Evolutionary conservation across 2,329 filamentous ascomycete genomes (phyloP).

Genomic region (Dactylellina haptotyla): DNA sequence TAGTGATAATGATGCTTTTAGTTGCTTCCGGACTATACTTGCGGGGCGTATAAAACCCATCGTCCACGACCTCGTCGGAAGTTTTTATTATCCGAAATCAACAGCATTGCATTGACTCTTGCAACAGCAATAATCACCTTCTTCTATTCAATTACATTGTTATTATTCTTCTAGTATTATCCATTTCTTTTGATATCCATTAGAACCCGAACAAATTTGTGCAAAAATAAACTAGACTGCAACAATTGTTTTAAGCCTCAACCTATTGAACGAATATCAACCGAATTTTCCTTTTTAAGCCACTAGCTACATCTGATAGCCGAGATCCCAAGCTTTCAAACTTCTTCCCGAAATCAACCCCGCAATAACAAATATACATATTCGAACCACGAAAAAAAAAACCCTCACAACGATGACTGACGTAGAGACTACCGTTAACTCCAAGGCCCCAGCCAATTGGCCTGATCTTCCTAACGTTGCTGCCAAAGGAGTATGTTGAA

Average conservation of each 20-base stretch:
- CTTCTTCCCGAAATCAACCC: neutral
- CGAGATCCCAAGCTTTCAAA: neutral
- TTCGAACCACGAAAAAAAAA: constrained; percentile 2
- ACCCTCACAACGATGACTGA: constrained; percentile 17
- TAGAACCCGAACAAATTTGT: too few relatives aligned
- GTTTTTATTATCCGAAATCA: neutral
- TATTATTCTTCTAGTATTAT: too few relatives aligned
- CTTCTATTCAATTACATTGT: too few relatives aligned
- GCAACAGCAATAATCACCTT: too few relatives aligned
- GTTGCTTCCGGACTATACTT: constrained; percentile 7
- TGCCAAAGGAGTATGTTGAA: constrained; percentile 38
- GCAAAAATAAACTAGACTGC: too few relatives aligned
- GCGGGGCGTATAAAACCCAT: neutral
- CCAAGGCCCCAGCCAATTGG: constrained; percentile 15
- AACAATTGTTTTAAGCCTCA: too few relatives aligned
- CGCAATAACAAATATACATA: constrained; percentile 1
- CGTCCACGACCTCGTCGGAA: constrained; percentile 1
- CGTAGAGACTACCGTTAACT: constrained; percentile 13
- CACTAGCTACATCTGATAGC: neutral
- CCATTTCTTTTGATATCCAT: too few relatives aligned
- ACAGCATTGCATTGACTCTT: too few relatives aligned
- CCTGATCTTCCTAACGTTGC: constrained; percentile 30
- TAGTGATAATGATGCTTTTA: neutral
- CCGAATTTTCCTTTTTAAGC: neutral
- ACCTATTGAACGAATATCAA: too few relatives aligned